Percentiles rank a stretch among this genome's conserved stretches.
Evolutionary conservation across 148 eudicot genomes (phyloP).

Genomic region (Euryodendron excelsum): DNA sequence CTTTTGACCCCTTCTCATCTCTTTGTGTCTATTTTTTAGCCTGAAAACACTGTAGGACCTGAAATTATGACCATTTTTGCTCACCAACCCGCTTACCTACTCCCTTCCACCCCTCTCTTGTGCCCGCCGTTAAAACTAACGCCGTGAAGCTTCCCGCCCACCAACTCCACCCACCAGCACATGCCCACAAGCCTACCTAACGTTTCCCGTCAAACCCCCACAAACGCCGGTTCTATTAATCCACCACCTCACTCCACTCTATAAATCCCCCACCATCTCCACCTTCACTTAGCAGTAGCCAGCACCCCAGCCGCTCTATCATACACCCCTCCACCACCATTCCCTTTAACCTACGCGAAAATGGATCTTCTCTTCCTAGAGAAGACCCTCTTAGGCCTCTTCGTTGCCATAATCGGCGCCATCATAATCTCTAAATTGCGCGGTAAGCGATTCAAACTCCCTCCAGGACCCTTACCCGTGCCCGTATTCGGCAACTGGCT

Average conservation of each 20-base stretch:
- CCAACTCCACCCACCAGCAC: not conserved
- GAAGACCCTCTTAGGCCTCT: constrained; percentile 50
- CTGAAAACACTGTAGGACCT: no score
- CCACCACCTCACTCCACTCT: not conserved
- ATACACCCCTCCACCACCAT: no score
- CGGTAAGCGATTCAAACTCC: constrained; percentile 53
- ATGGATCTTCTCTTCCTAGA: constrained; percentile 66
- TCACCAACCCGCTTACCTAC: constrained; percentile 14
- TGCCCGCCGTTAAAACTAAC: constrained; percentile 10
- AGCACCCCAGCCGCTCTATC: not conserved
- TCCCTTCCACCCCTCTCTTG: not conserved
- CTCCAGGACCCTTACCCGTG: constrained; percentile 69
- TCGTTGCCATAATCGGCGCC: constrained; percentile 43
- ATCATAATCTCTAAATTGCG: constrained; percentile 43
- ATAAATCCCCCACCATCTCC: not conserved
- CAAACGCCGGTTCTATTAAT: not conserved
- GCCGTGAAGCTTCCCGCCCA: not conserved
- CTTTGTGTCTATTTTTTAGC: no score
- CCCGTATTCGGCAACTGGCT: constrained; percentile 86
- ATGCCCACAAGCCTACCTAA: not conserved
- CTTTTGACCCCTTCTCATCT: no score
- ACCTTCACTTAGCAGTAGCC: not conserved
- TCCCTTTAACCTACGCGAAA: not conserved
- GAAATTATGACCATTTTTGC: not conserved
- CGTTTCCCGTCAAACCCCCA: not conserved